Evolutionary conservation across 2,329 filamentous ascomycete species (phyloP).

Genomic region (Venturia asperata): DNA sequence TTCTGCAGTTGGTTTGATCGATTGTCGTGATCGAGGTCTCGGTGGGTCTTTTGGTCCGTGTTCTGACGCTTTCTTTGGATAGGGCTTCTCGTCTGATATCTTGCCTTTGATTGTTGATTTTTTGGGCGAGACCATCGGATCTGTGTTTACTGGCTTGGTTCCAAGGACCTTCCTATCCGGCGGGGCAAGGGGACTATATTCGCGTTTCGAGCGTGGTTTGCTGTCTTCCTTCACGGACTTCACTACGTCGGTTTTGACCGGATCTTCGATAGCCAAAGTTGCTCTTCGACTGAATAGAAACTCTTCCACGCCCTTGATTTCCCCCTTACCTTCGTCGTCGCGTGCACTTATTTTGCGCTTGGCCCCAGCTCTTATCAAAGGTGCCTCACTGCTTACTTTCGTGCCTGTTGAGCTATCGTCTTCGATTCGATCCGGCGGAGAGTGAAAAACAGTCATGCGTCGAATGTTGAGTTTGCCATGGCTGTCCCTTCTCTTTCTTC

Average conservation of each 20-base stretch:
- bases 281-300: slow-evolving; percentile 43
- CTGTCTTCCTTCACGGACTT: neutral
- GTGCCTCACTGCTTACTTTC: slow-evolving; percentile 22
- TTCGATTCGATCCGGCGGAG: slow-evolving; percentile 32
- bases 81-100: slow-evolving; percentile 14
- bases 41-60: slow-evolving; percentile 10
- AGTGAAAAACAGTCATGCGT: slow-evolving; percentile 39
- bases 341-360: slow-evolving; percentile 53
- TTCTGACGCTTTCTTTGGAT: neutral
- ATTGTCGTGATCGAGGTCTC: slow-evolving; percentile 2
- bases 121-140: slow-evolving; percentile 37
- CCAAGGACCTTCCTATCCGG: slow-evolving; percentile 15
- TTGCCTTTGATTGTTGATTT: slow-evolving; percentile 26
- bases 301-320: slow-evolving; percentile 30
- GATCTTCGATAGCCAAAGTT: slow-evolving; percentile 3
- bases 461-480: slow-evolving; percentile 38
- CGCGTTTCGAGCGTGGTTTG: neutral
- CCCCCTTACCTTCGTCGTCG: slow-evolving; percentile 38
- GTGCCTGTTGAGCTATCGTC: slow-evolving; percentile 26
- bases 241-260: neutral
- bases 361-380: slow-evolving; percentile 40
- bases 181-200: slow-evolving; percentile 19
- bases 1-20: neutral
- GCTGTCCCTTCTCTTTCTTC: slow-evolving; percentile 47
- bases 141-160: slow-evolving; percentile 46